Conservation (phyloP, 805 yeast genomes). For the Kodamaea kakaduensis region DNA sequence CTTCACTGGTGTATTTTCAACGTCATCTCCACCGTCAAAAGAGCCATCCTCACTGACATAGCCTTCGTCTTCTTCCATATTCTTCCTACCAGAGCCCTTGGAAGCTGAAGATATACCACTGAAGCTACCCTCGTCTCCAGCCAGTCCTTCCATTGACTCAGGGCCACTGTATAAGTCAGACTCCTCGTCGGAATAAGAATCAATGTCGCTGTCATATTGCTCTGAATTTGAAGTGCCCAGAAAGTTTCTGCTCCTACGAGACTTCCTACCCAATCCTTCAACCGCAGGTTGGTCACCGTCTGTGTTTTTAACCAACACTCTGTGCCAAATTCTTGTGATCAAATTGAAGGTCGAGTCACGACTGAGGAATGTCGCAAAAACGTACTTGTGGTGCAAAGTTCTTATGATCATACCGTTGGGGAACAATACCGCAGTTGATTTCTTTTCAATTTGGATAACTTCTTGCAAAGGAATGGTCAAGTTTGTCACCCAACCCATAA, state of each 20-base stretch:
- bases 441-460: slow-evolving; percentile 70
- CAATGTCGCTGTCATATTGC: slow-evolving; percentile 7
- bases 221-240: slow-evolving; percentile 9
- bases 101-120: slow-evolving; percentile 1
- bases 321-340: slow-evolving; percentile 67
- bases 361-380: slow-evolving; percentile 82
- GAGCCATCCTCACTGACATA: slow-evolving; percentile 13
- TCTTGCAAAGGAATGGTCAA: slow-evolving; percentile 69
- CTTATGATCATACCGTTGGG: slow-evolving; percentile 83
- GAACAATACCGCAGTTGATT: slow-evolving; percentile 80
- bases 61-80: slow-evolving; percentile 10
- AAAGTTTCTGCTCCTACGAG: slow-evolving; percentile 5
- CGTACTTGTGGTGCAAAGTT: slow-evolving; percentile 60
- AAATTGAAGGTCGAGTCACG: slow-evolving; percentile 75
- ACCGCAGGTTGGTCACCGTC: slow-evolving; percentile 10
- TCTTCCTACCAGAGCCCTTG: neutral
- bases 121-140: slow-evolving; percentile 1
- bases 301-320: slow-evolving; percentile 26
- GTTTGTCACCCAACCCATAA: slow-evolving; percentile 88
- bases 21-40: slow-evolving; percentile 19
- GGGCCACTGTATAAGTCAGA: neutral
- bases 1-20: slow-evolving; percentile 13
- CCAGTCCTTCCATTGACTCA: neutral
- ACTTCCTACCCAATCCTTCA: slow-evolving; percentile 1
- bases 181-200: neutral